These are phyloP conservation scores for Anthracocystis walkeri DNA, from an alignment of 1,284 basidiomycete species.

Conservation along the genomic window DNA sequence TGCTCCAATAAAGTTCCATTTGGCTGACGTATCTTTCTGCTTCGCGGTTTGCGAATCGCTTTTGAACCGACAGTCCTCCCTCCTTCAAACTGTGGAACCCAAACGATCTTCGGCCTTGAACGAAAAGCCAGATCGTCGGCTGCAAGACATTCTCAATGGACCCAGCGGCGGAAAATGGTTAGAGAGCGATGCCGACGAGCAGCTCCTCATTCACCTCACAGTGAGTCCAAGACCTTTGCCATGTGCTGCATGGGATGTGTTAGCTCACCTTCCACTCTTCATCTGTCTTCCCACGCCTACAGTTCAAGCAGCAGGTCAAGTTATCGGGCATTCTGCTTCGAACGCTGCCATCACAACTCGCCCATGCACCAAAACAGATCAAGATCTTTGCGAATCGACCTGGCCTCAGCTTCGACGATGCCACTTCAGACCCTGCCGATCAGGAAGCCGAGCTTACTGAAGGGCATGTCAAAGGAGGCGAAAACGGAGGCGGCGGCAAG, in stretches of 20 bases:
- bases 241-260: background rate
- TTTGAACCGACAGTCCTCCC: constrained; percentile 70
- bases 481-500: constrained; percentile 71
- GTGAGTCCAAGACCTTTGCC: constrained; percentile 17
- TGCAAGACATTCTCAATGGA: constrained; percentile 74
- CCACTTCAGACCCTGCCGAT: constrained; percentile 68
- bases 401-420: constrained; percentile 70
- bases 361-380: constrained; percentile 31
- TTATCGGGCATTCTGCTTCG: constrained; percentile 79
- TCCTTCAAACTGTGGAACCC: constrained; percentile 76
- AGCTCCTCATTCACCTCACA: constrained; percentile 71
- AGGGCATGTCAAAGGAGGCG: constrained; percentile 57
- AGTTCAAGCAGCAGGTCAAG: constrained; percentile 85
- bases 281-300: background rate
- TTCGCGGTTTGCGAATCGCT: background rate
- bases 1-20: constrained; percentile 1
- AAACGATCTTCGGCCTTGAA: constrained; percentile 80
- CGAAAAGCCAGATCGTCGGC: constrained; percentile 76
- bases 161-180: constrained; percentile 75
- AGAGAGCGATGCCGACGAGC: constrained; percentile 83
- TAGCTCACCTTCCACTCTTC: background rate
- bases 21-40: constrained; percentile 23
- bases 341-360: constrained; percentile 61
- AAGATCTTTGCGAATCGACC: constrained; percentile 68
- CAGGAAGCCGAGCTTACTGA: constrained; percentile 71